phyloP scores from a whole-genome alignment of 1,139 yeast genomes.

The Wickerhamomyces sp. region DNA sequence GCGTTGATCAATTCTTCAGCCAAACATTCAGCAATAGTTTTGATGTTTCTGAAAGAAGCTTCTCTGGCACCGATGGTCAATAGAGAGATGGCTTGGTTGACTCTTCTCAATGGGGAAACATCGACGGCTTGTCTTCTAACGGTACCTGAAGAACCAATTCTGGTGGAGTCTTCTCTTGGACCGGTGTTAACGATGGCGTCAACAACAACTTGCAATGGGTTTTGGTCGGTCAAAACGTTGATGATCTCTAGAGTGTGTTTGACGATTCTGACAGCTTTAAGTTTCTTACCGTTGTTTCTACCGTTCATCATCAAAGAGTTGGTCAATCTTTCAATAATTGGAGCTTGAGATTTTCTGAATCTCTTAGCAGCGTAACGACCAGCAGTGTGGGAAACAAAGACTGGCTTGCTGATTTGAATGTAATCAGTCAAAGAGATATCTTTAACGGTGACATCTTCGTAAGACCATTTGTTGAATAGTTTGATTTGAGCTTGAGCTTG shows the following conservation, averaged over 20 bases:
- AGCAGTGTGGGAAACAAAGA: constrained; percentile 98
- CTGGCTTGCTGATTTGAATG: constrained; percentile 97
- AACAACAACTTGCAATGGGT: constrained; percentile 99
- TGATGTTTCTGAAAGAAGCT: constrained; percentile 99
- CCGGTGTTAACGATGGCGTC: constrained; percentile 99
- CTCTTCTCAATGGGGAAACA: constrained; percentile 99
- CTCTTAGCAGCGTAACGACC: constrained; percentile 99
- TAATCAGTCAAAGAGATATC: constrained; percentile 98
- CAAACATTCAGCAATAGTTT: constrained; percentile 99
- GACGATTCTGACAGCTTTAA: constrained; percentile 99
- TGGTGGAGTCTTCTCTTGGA: constrained; percentile 99
- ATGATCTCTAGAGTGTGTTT: constrained; percentile 99
- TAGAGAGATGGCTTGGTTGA: constrained; percentile 98
- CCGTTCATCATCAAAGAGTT: constrained; percentile 99
- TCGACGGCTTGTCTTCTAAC: constrained; percentile 99
- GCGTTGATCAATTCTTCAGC: constrained; percentile 99
- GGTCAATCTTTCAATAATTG: constrained; percentile 98
- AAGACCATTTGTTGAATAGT: constrained; percentile 99
- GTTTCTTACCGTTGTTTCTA: constrained; percentile 99
- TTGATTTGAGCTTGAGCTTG: constrained; percentile 95
- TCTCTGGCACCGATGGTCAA: constrained; percentile 99
- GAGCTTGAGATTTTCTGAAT: constrained; percentile 99
- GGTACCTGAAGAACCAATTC: constrained; percentile 99
- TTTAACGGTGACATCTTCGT: constrained; percentile 95
- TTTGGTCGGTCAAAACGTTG: constrained; percentile 95